These are phyloP conservation scores for Batkoa obscura DNA, from an alignment of 371 early-diverging fungal genomes.

Conservation along the genomic window DNA sequence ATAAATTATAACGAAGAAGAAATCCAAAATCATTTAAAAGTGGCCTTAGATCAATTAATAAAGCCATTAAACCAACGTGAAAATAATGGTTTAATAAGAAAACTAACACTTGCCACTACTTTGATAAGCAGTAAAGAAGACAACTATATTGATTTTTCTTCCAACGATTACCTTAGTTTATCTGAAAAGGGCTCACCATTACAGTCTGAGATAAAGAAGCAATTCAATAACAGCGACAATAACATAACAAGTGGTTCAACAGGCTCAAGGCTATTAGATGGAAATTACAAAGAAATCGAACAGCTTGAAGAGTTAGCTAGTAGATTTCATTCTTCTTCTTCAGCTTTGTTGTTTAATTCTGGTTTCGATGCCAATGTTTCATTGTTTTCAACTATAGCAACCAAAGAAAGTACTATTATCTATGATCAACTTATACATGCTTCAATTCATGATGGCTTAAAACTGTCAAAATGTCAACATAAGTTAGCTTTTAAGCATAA, in stretches of 20 bases:
- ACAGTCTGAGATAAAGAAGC: background rate
- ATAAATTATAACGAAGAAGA: no score
- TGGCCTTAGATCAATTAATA: no score
- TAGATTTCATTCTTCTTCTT: conserved; percentile 30
- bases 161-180: background rate
- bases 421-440: conserved; percentile 64
- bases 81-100: no score
- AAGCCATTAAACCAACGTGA: no score
- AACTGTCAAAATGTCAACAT: conserved; percentile 27
- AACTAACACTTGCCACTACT: no score
- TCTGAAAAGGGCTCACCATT: background rate
- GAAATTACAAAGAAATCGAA: conserved; percentile 40
- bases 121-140: no score
- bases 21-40: no score
- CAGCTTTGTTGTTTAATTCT: conserved; percentile 58
- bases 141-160: no score
- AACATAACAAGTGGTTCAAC: conserved; percentile 32
- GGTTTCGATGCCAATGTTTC: conserved; percentile 68
- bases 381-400: conserved; percentile 42
- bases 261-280: conserved; percentile 56
- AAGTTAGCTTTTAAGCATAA: conserved; percentile 41
- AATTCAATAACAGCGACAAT: background rate
- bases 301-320: conserved; percentile 39
- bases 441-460: conserved; percentile 63
- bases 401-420: conserved; percentile 39